Evolutionary conservation across 2,329 filamentous ascomycete genomes (phyloP), one percentile per base, ranked within the genome.

Genomic region (Fusarium succisae): DNA sequence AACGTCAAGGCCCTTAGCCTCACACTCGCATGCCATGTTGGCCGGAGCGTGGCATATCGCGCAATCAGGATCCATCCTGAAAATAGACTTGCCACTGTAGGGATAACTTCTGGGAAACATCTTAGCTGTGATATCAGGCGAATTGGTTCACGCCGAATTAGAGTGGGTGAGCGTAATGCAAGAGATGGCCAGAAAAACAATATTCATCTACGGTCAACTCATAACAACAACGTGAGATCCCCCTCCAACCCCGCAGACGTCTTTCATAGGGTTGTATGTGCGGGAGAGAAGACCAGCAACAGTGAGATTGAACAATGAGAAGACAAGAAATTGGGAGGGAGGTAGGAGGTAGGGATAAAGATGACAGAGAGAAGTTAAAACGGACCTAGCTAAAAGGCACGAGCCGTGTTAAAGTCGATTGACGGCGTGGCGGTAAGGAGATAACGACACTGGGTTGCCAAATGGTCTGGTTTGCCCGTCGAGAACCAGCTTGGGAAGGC

Each of bases 11-110:
- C 90, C 88, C 76, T 90, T 91, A 58, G 89, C 89, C 83, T 93
- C 91, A 79, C 91, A 93, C 74, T 91, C 89, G 81, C 91, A 93
- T 70, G 84, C 85, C 75, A 87, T 79, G 47, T 84, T 85, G 51
- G 90, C 90, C 70, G 91, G 89, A 72, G 87, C 86, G 78, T 86
- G 86, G 81, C 91, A 92, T 79, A 93, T 90, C 60, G 91, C 91
- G 82, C 91, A 93, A 82, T 92, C 89, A 48, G 91, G 91, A 78
- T 92, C 91, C 89, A 92, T 92, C 81, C 86, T 91, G 81, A 88
- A 86, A 80, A 87, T 77, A 70, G 84, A 80, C 82, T 87, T 88
- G 77, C 84, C 83, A 77, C 84, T 82, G 77, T 79, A 76, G 76
- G 83, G 82, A 51, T 82, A 79, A 63, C 85, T 84, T 84, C 84